Percentiles rank a stretch among this genome's conserved stretches.
Conservation (phyloP, 495 filamentous ascomycete species). For the Thermochaetoides thermophila region DNA sequence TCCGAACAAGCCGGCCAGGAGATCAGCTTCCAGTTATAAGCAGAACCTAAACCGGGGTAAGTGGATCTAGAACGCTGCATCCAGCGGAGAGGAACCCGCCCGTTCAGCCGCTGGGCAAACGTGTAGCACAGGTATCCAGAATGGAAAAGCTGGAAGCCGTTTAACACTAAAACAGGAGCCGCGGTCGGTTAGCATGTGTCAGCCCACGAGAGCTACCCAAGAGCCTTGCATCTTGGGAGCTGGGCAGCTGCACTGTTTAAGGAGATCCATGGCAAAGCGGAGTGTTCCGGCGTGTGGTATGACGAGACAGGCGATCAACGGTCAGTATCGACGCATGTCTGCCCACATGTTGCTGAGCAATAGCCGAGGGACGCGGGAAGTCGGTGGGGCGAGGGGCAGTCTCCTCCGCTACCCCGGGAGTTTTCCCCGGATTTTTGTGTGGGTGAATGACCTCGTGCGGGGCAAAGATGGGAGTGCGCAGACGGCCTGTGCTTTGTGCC, state of each 20-base stretch:
- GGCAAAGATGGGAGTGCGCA: no score
- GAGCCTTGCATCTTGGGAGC: no score
- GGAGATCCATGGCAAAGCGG: neutral
- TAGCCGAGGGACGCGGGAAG: conserved; percentile 8
- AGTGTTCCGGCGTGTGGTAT: conserved; percentile 8
- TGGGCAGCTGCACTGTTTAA: neutral
- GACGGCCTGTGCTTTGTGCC: no score
- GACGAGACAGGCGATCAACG: conserved; percentile 2
- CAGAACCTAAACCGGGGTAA: no score
- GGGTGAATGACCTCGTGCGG: no score
- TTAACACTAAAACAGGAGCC: neutral
- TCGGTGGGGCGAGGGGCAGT: neutral
- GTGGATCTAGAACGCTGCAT: no score
- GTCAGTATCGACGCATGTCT: conserved; percentile 3
- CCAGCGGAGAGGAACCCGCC: no score
- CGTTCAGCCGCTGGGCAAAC: no score
- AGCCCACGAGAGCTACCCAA: conserved; percentile 2
- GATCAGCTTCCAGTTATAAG: no score
- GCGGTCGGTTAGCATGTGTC: neutral
- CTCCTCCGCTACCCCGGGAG: conserved; percentile 10
- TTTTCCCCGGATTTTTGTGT: conserved; percentile 5
- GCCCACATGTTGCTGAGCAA: conserved; percentile 5
- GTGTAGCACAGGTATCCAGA: neutral
- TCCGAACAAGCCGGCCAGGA: no score
- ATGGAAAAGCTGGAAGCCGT: neutral